These are phyloP conservation scores for Pisolithus microcarpus DNA, from an alignment of 768 basidiomycete genomes.

Conservation along the genomic window DNA sequence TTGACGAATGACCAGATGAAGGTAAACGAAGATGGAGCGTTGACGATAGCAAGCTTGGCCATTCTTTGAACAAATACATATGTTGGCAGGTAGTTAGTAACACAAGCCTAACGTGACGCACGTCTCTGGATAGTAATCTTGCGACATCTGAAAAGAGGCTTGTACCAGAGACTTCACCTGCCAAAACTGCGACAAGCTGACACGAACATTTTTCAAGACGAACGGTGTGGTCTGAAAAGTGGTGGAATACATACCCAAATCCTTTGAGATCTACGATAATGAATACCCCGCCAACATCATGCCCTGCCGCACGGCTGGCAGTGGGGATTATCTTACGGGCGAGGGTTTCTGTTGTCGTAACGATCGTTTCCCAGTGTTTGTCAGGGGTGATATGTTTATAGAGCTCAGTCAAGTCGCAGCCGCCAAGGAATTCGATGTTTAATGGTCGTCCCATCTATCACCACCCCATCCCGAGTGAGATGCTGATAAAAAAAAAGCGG, in stretches of 20 bases:
- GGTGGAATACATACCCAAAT: conserved; percentile 45
- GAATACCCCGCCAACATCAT: conserved; percentile 42
- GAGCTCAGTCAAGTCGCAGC: conserved; percentile 50
- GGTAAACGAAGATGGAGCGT: conserved; percentile 67
- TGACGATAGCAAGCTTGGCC: conserved; percentile 65
- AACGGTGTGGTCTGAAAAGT: neutral
- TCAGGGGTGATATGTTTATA: conserved; percentile 53
- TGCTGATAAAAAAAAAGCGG: neutral
- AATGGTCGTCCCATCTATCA: conserved; percentile 61
- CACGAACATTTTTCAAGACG: neutral
- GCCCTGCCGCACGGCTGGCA: conserved; percentile 48
- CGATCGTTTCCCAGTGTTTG: conserved; percentile 53
- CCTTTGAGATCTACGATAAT: conserved; percentile 67
- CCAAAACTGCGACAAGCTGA: conserved; percentile 65
- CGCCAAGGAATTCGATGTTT: conserved; percentile 59
- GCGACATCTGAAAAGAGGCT: conserved; percentile 63
- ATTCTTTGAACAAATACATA: conserved; percentile 36
- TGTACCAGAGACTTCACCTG: conserved; percentile 61
- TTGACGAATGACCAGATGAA: conserved; percentile 64
- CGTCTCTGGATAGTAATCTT: conserved; percentile 77
- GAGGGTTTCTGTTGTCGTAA: conserved; percentile 62
- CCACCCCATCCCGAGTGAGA: neutral
- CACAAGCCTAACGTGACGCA: conserved; percentile 24
- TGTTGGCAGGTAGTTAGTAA: neutral
- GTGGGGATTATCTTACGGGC: conserved; percentile 63